These are phyloP conservation scores for Blastomyces parvus DNA, from an alignment of 2,329 filamentous ascomycete genomes.

Conservation along the genomic window DNA sequence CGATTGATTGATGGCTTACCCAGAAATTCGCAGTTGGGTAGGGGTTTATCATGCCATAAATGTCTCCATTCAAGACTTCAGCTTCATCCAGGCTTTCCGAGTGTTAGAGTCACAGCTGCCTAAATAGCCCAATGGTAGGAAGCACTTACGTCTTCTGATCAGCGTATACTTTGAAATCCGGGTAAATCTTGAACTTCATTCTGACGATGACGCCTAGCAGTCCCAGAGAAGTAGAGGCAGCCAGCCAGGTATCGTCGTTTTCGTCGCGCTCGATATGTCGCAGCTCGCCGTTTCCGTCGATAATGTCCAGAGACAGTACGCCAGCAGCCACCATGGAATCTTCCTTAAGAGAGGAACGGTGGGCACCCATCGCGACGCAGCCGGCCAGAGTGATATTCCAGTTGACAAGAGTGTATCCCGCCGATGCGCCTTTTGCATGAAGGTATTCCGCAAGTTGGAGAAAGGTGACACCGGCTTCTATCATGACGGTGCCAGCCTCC, in stretches of 20 bases:
- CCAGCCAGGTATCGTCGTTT: slow-evolving; percentile 42
- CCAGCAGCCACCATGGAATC: slow-evolving; percentile 44
- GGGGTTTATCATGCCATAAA: slow-evolving; percentile 42
- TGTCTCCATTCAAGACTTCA: slow-evolving; percentile 43
- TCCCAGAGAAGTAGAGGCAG: slow-evolving; percentile 44
- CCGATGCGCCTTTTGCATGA: slow-evolving; percentile 38
- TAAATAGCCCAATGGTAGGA: background rate
- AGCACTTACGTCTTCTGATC: slow-evolving; percentile 35
- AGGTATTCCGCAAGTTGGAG: slow-evolving; percentile 42
- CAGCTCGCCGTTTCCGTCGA: slow-evolving; percentile 41
- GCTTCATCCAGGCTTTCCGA: slow-evolving; percentile 34
- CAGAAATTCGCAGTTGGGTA: slow-evolving; percentile 46
- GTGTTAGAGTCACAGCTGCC: background rate
- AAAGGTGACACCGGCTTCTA: slow-evolving; percentile 46
- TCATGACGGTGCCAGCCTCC: slow-evolving; percentile 37
- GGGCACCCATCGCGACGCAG: slow-evolving; percentile 45
- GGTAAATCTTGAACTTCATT: slow-evolving; percentile 43
- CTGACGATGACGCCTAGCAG: slow-evolving; percentile 42
- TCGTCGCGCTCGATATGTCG: slow-evolving; percentile 37
- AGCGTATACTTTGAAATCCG: slow-evolving; percentile 45
- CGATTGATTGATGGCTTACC: slow-evolving; percentile 24
- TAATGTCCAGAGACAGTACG: slow-evolving; percentile 41
- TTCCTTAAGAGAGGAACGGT: slow-evolving; percentile 41
- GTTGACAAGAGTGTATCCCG: slow-evolving; percentile 45
- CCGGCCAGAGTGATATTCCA: slow-evolving; percentile 47